Evolutionary conservation across 192 early-diverging fungal genomes (phyloP).

Genomic region (Podila minutissima): DNA sequence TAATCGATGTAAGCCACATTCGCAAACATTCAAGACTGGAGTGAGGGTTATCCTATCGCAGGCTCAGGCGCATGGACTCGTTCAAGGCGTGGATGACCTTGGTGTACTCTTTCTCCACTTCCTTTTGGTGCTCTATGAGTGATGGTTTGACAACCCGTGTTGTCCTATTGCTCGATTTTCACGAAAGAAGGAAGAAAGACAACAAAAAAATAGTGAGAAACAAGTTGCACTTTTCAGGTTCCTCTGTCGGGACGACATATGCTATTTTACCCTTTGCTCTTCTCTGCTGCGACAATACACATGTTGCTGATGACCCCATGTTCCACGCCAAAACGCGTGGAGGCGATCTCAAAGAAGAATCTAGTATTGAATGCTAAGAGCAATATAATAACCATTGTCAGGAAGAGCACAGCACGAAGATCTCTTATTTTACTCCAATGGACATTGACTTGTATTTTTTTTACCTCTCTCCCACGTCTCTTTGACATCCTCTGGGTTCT

Average conservation of each 20-base stretch:
- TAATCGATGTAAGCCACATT: constrained; percentile 24
- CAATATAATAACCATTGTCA: not conserved
- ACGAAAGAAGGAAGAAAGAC: not conserved
- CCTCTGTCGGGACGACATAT: not conserved
- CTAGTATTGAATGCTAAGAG: constrained; percentile 25
- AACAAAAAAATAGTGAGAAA: not conserved
- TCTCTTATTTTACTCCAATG: no score
- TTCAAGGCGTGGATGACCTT: constrained; percentile 26
- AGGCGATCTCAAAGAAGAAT: constrained; percentile 39
- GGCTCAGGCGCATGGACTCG: constrained; percentile 25
- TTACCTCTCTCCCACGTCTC: constrained; percentile 37
- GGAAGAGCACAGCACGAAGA: not conserved
- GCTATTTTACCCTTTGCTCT: constrained; percentile 13
- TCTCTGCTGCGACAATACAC: constrained; percentile 14
- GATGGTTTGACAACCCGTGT: constrained; percentile 1
- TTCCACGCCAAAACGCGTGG: constrained; percentile 38
- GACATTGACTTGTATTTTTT: no score
- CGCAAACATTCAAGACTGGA: not conserved
- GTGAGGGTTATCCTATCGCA: constrained; percentile 1
- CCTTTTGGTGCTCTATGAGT: constrained; percentile 4
- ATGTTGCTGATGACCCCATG: constrained; percentile 40
- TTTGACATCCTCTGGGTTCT: constrained; percentile 7
- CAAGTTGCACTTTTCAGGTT: not conserved
- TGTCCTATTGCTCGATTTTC: not conserved
- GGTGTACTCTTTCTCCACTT: constrained; percentile 10